Evolutionary conservation across 2,329 filamentous ascomycete genomes (phyloP).

Genomic region (Immersiporthe knoxdaviesiana): DNA sequence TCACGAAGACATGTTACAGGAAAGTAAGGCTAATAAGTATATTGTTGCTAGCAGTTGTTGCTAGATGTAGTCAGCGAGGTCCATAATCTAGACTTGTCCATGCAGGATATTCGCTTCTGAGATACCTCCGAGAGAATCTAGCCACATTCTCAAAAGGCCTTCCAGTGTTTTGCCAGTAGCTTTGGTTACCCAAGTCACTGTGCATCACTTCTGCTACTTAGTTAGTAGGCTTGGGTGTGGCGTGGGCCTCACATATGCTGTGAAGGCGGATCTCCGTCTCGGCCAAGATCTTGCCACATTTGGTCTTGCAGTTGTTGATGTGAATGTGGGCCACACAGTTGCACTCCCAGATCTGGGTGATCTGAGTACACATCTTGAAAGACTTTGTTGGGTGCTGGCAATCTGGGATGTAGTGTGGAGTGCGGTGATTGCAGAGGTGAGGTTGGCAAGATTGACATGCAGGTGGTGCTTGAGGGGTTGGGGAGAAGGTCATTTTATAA

Average conservation of each 20-base stretch:
- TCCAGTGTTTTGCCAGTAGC: no score
- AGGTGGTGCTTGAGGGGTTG: neutral
- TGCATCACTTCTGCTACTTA: no score
- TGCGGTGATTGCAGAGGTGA: neutral
- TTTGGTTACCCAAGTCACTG: no score
- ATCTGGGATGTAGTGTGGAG: neutral
- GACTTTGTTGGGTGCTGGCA: neutral
- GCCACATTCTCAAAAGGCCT: no score
- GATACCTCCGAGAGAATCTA: no score
- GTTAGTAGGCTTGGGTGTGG: neutral
- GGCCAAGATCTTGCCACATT: neutral
- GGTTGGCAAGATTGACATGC: no score
- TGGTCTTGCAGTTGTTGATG: neutral
- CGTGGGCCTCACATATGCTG: neutral
- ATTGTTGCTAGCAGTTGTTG: no score
- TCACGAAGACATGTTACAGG: no score
- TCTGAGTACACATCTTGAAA: neutral
- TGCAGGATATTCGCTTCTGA: no score
- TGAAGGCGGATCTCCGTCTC: neutral
- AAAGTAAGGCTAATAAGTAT: no score
- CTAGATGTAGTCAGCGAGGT: no score
- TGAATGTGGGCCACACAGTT: neutral
- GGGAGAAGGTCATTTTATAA: neutral
- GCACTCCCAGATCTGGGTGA: slow-evolving; percentile 1
- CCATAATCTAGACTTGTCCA: no score